These are phyloP conservation scores for Venturia effusa DNA, from an alignment of 2,329 filamentous ascomycete genomes.

Conservation along the genomic window DNA sequence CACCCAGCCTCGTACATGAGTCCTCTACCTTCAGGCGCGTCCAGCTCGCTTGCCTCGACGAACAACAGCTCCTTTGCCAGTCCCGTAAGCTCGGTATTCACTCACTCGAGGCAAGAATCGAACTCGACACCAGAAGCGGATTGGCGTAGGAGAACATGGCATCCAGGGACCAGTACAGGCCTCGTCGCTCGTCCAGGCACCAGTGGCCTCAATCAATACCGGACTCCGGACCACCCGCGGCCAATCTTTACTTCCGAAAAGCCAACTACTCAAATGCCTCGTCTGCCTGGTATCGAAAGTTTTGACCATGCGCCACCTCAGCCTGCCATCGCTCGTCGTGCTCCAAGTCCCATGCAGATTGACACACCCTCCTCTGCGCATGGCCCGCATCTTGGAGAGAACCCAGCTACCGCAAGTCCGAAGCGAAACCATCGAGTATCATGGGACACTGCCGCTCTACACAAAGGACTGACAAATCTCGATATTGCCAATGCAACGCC, in stretches of 20 bases:
- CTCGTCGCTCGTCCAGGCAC: conserved; percentile 50
- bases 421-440: conserved; percentile 9
- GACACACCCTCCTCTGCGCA: conserved; percentile 36
- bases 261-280: conserved; percentile 42
- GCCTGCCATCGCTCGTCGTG: conserved; percentile 50
- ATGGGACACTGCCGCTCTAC: conserved; percentile 10
- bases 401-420: conserved; percentile 1
- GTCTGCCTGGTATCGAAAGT: conserved; percentile 82
- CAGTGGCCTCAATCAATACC: conserved; percentile 65
- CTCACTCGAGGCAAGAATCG: conserved; percentile 57
- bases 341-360: conserved; percentile 66
- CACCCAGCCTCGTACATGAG: conserved; percentile 44
- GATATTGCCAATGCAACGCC: conserved; percentile 6
- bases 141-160: conserved; percentile 80
- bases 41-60: conserved; percentile 13
- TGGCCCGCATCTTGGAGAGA: conserved; percentile 16
- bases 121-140: conserved; percentile 52
- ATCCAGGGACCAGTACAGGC: conserved; percentile 60
- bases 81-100: conserved; percentile 55
- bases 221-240: conserved; percentile 55
- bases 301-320: conserved; percentile 67
- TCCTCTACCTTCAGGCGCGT: conserved; percentile 42
- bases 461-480: conserved; percentile 10
- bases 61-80: conserved; percentile 51
- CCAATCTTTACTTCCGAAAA: conserved; percentile 44